Base-by-base conservation (phyloP, 2,329 filamentous ascomycete species). In the Zalaria obscura region DNA sequence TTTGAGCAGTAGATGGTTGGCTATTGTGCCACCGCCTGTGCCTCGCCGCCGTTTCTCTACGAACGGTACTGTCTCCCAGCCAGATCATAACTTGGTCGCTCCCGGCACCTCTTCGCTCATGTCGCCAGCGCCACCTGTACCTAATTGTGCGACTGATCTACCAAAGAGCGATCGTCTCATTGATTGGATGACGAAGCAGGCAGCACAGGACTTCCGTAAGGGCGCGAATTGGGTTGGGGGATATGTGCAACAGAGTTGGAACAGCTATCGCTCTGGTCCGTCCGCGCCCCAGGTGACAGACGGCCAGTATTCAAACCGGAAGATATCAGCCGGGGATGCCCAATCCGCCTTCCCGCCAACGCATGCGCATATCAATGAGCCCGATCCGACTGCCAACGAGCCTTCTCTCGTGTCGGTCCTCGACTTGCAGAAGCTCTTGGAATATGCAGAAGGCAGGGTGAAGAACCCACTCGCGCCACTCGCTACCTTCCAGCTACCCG, bases 211-310 rank as follows among this genome's bases (percentile, higher is more conserved):
- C 53, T 65, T 85, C 35, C 81, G 87, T 35, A 77, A 82, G 44
- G 77, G 79, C 18, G 81, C 78, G 26, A 80, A 75, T 49, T 87
- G 81, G 78, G 75, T 85, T 42, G 78, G 81, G 3, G 82, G 87
- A 53, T 82, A 87, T 55, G 77, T 83, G 25, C 69, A 78, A 53
- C 79, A 85, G 55, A 79, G 80, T 6, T 85, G 83, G 73, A 86
- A 85, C 53, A 80, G 73, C 52, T 89, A 91, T 62, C 87, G 83
- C 75, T 85, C 82, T 35, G 53, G 42, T 5, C 36, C 42, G 31
- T 37, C 42, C 8, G 35, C 39, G n/a, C n/a, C 39, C 7, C 33
- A 35, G 3, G 40, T 36, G 25, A 18, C 29, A n/a, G 32, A 35
- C 31, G n/a, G 6, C 26, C 25, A 34, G 11, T 3, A 26, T 58